Conservation (phyloP, 2,329 filamentous ascomycete genomes). For the Fusarium chuoi region DNA sequence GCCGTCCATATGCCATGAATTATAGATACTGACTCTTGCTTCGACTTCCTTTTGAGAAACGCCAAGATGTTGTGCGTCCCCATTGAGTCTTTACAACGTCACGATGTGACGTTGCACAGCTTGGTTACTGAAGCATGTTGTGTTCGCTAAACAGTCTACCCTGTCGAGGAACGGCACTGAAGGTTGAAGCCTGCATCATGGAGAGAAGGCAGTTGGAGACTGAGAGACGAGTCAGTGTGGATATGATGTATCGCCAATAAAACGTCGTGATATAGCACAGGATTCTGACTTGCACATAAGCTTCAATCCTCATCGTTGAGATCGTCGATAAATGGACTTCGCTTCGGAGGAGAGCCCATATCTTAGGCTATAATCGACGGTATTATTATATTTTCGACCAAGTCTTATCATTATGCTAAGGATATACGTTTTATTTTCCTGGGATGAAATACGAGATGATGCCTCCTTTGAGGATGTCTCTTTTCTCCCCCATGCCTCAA, state of each 20-base stretch:
- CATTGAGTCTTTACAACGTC: neutral
- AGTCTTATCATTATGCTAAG: neutral
- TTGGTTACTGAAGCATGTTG: neutral
- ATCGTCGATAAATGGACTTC: neutral
- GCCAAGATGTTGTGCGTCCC: neutral
- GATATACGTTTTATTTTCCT: neutral
- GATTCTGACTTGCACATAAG: neutral
- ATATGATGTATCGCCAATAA: neutral
- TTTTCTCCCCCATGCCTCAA: neutral
- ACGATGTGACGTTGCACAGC: conserved; percentile 20
- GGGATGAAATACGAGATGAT: neutral
- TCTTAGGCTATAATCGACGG: neutral
- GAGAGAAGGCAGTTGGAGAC: too few relatives aligned
- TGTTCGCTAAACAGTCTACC: neutral
- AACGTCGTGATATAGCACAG: neutral
- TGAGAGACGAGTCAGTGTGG: neutral
- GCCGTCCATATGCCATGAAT: neutral
- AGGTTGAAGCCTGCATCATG: neutral
- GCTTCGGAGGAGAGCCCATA: neutral
- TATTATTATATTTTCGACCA: neutral
- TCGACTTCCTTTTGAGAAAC: neutral
- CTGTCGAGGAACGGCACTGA: neutral
- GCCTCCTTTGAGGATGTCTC: neutral
- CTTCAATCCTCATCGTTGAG: neutral
- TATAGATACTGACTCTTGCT: neutral